Evolutionary conservation across 1,284 basidiomycete genomes (phyloP).

Genomic region (Ustilago nuda): DNA sequence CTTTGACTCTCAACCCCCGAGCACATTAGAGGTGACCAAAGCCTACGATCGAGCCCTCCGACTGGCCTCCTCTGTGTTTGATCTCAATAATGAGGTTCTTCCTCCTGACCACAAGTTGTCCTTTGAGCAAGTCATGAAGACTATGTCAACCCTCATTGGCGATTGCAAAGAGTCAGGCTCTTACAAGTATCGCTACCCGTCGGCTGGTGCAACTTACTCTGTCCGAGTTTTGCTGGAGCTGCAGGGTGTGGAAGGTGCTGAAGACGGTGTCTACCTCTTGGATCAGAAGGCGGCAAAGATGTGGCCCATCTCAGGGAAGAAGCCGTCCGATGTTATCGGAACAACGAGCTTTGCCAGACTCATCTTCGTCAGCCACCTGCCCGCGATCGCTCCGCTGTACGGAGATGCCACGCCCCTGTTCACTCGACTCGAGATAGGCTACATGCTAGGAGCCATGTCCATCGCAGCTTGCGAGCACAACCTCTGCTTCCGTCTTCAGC

Average conservation of each 20-base stretch:
- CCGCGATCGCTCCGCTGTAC: neutral
- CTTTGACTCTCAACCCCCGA: neutral
- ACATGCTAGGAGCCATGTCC: neutral
- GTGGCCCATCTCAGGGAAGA: neutral
- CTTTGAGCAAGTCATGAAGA: neutral
- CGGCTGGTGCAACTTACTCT: neutral
- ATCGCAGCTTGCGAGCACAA: neutral
- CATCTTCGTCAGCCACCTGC: neutral
- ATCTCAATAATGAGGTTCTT: neutral
- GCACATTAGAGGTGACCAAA: neutral
- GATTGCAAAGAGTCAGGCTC: neutral
- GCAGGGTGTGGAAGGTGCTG: neutral
- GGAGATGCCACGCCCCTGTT: neutral
- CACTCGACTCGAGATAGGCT: neutral
- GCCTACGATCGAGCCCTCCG: neutral
- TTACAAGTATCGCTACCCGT: constrained; percentile 1
- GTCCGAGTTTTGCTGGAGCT: neutral
- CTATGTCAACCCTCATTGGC: neutral
- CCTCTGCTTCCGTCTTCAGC: neutral
- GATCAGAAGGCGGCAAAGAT: neutral
- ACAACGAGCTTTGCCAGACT: neutral
- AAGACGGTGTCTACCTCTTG: neutral
- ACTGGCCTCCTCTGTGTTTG: neutral
- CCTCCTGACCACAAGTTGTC: neutral
- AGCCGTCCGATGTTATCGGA: neutral